phyloP scores from a whole-genome alignment of 164 flowering plant genomes.

The Tetracentron sinense region DNA sequence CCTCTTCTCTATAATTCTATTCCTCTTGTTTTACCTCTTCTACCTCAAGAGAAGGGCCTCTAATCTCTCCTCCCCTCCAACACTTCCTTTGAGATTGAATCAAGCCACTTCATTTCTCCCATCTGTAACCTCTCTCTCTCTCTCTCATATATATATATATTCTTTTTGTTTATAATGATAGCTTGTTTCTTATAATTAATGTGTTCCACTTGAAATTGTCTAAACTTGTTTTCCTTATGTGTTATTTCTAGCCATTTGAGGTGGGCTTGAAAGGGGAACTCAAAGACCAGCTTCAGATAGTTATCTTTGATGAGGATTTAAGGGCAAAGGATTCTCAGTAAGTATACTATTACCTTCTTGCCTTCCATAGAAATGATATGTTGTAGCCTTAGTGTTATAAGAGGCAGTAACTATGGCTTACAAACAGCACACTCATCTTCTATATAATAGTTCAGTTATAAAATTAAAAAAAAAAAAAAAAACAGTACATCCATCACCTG shows the following conservation, averaged over 20 bases:
- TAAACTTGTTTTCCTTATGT: slow-evolving; percentile 2
- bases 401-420: no score
- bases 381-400: no score
- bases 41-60: slow-evolving; percentile 77
- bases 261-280: slow-evolving; percentile 47
- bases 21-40: slow-evolving; percentile 70
- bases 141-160: not conserved
- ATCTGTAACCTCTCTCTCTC: slow-evolving; percentile 29
- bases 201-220: not conserved
- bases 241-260: slow-evolving; percentile 34
- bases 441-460: no score
- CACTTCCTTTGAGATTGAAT: slow-evolving; percentile 27
- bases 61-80: slow-evolving; percentile 22
- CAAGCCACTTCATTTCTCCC: slow-evolving; percentile 25
- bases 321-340: slow-evolving; percentile 55
- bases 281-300: slow-evolving; percentile 49
- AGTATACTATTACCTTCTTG: slow-evolving; percentile 28
- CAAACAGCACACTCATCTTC: no score
- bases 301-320: slow-evolving; percentile 59
- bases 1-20: slow-evolving; percentile 66
- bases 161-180: no score
- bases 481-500: no score
- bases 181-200: not conserved
- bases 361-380: no score
- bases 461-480: no score